Evolutionary conservation across 2,329 filamentous ascomycete genomes (phyloP).

Genomic region (Zasmidium angulare): DNA sequence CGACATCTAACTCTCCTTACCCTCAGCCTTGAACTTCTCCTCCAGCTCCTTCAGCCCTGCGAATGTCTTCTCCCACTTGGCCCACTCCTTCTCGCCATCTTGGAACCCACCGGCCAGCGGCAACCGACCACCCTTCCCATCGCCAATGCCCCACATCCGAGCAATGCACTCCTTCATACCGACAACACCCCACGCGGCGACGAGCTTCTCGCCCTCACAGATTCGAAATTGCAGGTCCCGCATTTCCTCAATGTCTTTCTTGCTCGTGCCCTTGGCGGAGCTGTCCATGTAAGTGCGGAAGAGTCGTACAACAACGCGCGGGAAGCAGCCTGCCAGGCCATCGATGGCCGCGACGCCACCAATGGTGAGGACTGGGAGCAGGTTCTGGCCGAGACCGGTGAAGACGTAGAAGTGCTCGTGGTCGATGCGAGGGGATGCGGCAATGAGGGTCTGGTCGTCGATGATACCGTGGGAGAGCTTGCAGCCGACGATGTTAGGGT

Average conservation of each 20-base stretch:
- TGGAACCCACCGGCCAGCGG: slow-evolving; percentile 60
- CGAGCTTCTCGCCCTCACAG: slow-evolving; percentile 61
- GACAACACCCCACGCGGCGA: slow-evolving; percentile 60
- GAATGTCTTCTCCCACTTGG: slow-evolving; percentile 50
- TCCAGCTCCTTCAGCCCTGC: slow-evolving; percentile 48
- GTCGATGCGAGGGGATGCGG: slow-evolving; percentile 60
- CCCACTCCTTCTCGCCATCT: slow-evolving; percentile 59
- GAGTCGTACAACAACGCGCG: slow-evolving; percentile 59
- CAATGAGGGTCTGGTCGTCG: slow-evolving; percentile 63
- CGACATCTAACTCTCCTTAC: slow-evolving; percentile 12
- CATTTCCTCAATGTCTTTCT: slow-evolving; percentile 49
- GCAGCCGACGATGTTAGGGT: slow-evolving; percentile 67
- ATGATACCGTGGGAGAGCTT: slow-evolving; percentile 69
- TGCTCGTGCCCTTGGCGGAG: slow-evolving; percentile 41
- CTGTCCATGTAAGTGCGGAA: slow-evolving; percentile 51
- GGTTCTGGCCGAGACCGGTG: slow-evolving; percentile 65
- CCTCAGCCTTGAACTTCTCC: slow-evolving; percentile 34
- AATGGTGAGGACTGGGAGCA: slow-evolving; percentile 62
- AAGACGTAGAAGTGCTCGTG: slow-evolving; percentile 60
- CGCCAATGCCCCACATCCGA: slow-evolving; percentile 60
- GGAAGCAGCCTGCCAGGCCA: slow-evolving; percentile 65
- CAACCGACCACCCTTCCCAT: slow-evolving; percentile 59
- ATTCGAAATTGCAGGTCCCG: slow-evolving; percentile 61
- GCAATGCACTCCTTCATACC: slow-evolving; percentile 66
- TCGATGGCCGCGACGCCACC: slow-evolving; percentile 67